Percentiles rank a stretch among this genome's conserved stretches.
Evolutionary conservation across 352 stramenopile genomes (phyloP).

Genomic region (Globisporangium cylindrosporum): DNA sequence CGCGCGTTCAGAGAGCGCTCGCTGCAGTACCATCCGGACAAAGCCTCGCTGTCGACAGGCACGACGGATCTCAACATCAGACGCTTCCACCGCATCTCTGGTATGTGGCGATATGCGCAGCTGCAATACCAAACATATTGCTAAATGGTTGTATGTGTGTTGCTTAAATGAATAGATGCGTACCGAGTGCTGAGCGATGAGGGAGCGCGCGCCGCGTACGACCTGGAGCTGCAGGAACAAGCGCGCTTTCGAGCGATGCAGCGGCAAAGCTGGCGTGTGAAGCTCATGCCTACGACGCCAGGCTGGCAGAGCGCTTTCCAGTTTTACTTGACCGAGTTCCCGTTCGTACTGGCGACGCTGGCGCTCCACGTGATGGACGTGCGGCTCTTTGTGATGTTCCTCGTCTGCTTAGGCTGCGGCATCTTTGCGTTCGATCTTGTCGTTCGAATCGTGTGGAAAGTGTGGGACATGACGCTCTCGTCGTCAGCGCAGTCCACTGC

Average conservation of each 20-base stretch:
- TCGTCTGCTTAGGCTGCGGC: conserved; percentile 22
- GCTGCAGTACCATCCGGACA: conserved; percentile 75
- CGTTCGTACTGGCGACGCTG: conserved; percentile 19
- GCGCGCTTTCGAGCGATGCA: conserved; percentile 23
- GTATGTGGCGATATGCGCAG: conserved; percentile 8
- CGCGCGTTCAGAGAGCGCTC: conserved; percentile 65
- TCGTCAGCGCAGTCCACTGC: conserved; percentile 38
- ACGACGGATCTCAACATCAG: conserved; percentile 24
- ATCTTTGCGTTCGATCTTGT: conserved; percentile 32
- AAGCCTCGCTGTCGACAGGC: conserved; percentile 22
- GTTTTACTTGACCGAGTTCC: conserved; percentile 38
- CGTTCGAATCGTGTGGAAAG: conserved; percentile 7
- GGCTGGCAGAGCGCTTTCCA: conserved; percentile 12
- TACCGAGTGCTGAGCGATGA: conserved; percentile 28
- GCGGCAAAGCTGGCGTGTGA: conserved; percentile 4
- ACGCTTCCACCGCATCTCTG: conserved; percentile 40
- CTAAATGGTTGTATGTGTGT: background rate
- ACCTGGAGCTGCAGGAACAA: conserved; percentile 25
- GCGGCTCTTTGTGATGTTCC: conserved; percentile 21
- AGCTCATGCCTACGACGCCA: conserved; percentile 8
- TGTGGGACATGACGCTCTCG: conserved; percentile 28
- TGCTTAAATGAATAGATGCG: conserved; percentile 18
- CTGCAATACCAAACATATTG: background rate
- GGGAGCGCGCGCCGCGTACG: conserved; percentile 22
- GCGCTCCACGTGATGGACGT: conserved; percentile 22